Conservation (phyloP, 78 protist genomes). For the Tieghemostelium lacteum region DNA sequence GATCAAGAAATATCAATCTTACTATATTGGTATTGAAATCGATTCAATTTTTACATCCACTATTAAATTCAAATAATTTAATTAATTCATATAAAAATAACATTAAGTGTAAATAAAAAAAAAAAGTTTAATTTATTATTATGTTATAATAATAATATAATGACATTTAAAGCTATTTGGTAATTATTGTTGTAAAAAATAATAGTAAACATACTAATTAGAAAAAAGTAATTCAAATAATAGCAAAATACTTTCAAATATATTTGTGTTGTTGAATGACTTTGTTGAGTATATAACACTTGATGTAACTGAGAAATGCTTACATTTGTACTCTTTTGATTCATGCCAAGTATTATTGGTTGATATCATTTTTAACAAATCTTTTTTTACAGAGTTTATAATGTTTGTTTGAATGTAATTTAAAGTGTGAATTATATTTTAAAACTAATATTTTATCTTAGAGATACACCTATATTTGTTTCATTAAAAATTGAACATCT, state of each 20-base stretch:
- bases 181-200: background rate
- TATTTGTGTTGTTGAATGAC: constrained; percentile 1
- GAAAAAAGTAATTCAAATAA: background rate
- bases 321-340: constrained; percentile 54
- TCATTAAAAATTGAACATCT: constrained; percentile 24
- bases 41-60: too few relatives aligned
- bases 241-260: background rate
- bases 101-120: too few relatives aligned
- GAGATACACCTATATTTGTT: constrained; percentile 14
- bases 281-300: constrained; percentile 20
- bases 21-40: too few relatives aligned
- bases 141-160: background rate
- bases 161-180: constrained; percentile 26
- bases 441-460: background rate
- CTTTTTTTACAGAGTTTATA: constrained; percentile 37
- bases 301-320: constrained; percentile 1
- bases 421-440: background rate
- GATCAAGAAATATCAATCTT: too few relatives aligned
- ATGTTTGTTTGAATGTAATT: background rate
- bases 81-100: too few relatives aligned
- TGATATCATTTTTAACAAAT: constrained; percentile 4
- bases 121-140: too few relatives aligned
- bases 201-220: background rate
- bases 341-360: constrained; percentile 21
- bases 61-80: too few relatives aligned